Conservation (phyloP, 2,329 filamentous ascomycete genomes). For the Mycosphaerelloides madeirae region DNA sequence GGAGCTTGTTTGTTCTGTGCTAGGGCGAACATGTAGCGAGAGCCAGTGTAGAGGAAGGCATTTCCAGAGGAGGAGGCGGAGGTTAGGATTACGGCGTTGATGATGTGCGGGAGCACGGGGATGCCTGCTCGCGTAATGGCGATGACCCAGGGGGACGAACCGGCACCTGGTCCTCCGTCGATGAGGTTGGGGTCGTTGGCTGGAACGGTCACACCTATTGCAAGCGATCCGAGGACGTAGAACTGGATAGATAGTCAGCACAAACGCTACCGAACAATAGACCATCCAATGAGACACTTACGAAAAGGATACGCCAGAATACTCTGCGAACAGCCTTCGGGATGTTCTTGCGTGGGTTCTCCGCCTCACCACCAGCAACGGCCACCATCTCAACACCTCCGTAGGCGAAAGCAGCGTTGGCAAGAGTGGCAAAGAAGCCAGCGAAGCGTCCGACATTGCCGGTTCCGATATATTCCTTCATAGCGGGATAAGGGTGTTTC, state of each 20-base stretch:
- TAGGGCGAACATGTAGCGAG: constrained; percentile 48
- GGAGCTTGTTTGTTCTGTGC: constrained; percentile 51
- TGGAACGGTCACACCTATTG: constrained; percentile 56
- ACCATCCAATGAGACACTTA: background rate
- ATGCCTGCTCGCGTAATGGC: constrained; percentile 65
- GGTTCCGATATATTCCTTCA: constrained; percentile 57
- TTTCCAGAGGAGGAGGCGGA: constrained; percentile 68
- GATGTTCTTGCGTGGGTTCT: constrained; percentile 50
- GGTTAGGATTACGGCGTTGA: constrained; percentile 72
- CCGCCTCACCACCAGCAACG: constrained; percentile 53
- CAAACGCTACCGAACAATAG: constrained; percentile 1
- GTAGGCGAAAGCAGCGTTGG: constrained; percentile 48
- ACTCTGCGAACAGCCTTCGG: constrained; percentile 53
- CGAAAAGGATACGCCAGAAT: constrained; percentile 38
- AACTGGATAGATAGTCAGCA: constrained; percentile 38
- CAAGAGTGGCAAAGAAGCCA: constrained; percentile 52
- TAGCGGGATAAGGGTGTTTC: constrained; percentile 53
- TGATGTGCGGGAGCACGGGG: constrained; percentile 61
- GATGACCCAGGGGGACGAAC: constrained; percentile 60
- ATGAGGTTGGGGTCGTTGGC: constrained; percentile 50
- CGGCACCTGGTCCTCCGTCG: constrained; percentile 39
- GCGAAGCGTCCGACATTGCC: constrained; percentile 52
- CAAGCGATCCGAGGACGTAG: constrained; percentile 53
- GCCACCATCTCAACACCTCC: constrained; percentile 52
- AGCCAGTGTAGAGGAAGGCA: constrained; percentile 56